Evolutionary conservation across 1,284 basidiomycete species (phyloP), one percentile per base, ranked within the genome.

Genomic region (Taiwanofungus camphoratus): DNA sequence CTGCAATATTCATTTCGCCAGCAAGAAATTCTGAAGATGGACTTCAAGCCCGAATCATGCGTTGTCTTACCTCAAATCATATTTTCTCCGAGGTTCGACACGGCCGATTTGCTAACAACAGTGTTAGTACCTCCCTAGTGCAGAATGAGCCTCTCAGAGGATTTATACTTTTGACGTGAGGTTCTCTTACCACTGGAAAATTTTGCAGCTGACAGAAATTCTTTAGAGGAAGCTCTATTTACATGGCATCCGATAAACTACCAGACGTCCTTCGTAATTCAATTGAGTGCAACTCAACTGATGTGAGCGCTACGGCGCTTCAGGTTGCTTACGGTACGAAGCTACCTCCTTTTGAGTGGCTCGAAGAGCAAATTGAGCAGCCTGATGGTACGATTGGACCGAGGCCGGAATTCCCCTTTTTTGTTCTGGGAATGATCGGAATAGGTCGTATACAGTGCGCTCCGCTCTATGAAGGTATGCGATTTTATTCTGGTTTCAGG

Each of bases 371-470:
- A 2, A 38, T 29, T 4, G n/a, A 27, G 19, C 36, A 41, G 18
- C 38, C 45, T 12, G 45, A 52, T 39, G 48, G 48, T 3, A 40
- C 31, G 1, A n/a, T 34, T 2, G 26, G 32, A 15, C 45, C 40
- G 16, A 16, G 32, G 8, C 40, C 20, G 6, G 36, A 23, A 24
- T 35, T 48, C 22, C 48, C 47, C 21, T 43, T 46, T 9, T 52
- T 50, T 30, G 27, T 22, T 21, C 35, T 46, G 13, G 51, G 48
- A 4, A 52, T 52, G 51, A 18, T 49, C 11, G 51, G 51, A 18
- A 44, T 43, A 6, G 49, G 51, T 7, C 36, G 48, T 2, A 44
- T 42, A 1, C 34, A 36, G 23, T 35, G 39, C 1, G 34, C 51
- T 12, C 49, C 46, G 7, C 13, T 52, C 7, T 42, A 45, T 26